Evolutionary conservation across 148 eudicot species (phyloP), one percentile per base, ranked within the genome.

Genomic region (Tetragonia tetragonoides): DNA sequence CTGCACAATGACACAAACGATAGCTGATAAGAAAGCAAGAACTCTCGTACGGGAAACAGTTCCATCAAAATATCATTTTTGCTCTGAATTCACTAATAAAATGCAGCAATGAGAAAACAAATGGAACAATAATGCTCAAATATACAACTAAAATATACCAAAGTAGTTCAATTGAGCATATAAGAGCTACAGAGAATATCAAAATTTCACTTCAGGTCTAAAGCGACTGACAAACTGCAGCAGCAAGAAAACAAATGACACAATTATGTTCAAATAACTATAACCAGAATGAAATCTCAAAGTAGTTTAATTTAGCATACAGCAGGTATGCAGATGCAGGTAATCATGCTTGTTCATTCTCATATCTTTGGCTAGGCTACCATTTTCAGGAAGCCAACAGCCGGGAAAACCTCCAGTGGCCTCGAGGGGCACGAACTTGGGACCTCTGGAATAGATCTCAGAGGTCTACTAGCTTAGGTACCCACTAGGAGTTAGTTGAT

Each of bases 1-100:
- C 99, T 95, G 90, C 83, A 84, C 53, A 57, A 76, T 57, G 69
- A 56, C 12, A 77, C 9, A 56, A 62, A 65, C 16, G 24, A 49
- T 20, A 67, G 38, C n/a, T 40, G 61, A 68, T 82, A 69, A 76
- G 77, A 79, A 15, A 44, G 49, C 6, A 66, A 7, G 46, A 4
- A 62, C 37, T 14, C 49, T 7, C 68, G 49, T 21, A 59, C 39
- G 53, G n/a, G 53, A 51, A 42, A 17, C 9, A 49, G 18, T 66
- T 57, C 53, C 49, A 77, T 20, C 23, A 71, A 34, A 41, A 37
- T n/a, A 72, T 20, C 66, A 72, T 14, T 41, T 60, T 37, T 44
- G 40, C 23, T 47, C 20, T 69, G 73, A 69, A 69, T 21, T 61
- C 42, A 15, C 47, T 70, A 15, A 23, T 70, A 12, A 38, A 60